Base-by-base conservation (phyloP, 2,329 filamentous ascomycete genomes). In the Pestalotiopsis sp. region DNA sequence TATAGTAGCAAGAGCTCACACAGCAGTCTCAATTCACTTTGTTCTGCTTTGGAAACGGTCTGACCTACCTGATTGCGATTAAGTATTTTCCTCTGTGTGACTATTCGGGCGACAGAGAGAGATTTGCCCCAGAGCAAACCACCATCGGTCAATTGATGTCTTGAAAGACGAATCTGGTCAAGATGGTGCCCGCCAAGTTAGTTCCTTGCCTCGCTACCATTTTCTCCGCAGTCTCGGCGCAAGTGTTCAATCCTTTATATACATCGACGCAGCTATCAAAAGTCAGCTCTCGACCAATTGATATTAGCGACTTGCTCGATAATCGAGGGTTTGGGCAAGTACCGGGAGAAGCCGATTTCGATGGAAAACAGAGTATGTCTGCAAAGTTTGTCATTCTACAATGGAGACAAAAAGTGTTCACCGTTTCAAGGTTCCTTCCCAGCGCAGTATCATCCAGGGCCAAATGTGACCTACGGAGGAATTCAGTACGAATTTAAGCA, bases 331-430 rank as follows among this genome's bases (percentile, higher is more conserved):
- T 74, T 59, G 71, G 64, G 2, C 57, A 41, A 17, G 41, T 12
- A 20, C 71, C 71, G 12, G 67, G 66, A 13, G 72, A 74, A n/a
- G 72, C 70, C 4, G 65, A 73, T 63, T 71, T 74, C 13, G 71
- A 74, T 58, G 69, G 70, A 20, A 61, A 45, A n/a, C 70, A 20
- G 55, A 64, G 59, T 57, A 39, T 12, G 14, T 41, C 31, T 36
- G 31, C 31, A 36, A 36, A 36, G 59, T 12, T 27, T 23, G 13
- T 14, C 38, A 23, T 17, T 55, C 7, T n/a, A 65, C 14, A 13
- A 25, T 36, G 41, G 6, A 13, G 14, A 25, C 13, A 2, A 58
- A 57, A 20, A 11, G 13, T 14, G 13, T 64, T 31, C 31, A 61
- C 45, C n/a, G 45, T 12, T 12, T 60, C 4, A 36, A 67, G 65